A percentile compares a stretch with the other conserved stretches of the same genome.
Evolutionary conservation across 495 filamentous ascomycete genomes (phyloP).

Genomic region (Lineolata rhizophorae): DNA sequence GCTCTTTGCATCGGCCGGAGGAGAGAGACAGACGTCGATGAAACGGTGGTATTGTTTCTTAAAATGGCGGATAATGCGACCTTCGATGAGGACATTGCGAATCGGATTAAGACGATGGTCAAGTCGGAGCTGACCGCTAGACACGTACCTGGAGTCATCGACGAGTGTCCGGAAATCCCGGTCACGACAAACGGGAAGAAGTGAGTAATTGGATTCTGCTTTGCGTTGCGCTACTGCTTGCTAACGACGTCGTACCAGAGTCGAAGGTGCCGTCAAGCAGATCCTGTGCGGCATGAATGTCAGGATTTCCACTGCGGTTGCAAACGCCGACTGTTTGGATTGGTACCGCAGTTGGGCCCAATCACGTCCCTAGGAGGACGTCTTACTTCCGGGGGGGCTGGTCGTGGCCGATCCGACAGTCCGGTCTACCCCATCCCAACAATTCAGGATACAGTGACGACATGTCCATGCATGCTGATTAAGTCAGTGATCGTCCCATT

Average conservation of each 20-base stretch:
- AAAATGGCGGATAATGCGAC: slow-evolving; percentile 36
- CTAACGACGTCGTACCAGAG: slow-evolving; percentile 19
- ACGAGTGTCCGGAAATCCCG: slow-evolving; percentile 60
- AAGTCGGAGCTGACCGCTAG: slow-evolving; percentile 58
- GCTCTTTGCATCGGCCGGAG: slow-evolving; percentile 66
- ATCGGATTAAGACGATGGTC: slow-evolving; percentile 37
- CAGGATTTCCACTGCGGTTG: slow-evolving; percentile 68
- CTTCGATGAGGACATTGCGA: slow-evolving; percentile 29
- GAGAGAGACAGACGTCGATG: slow-evolving; percentile 50
- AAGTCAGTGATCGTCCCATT: no score
- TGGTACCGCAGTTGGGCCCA: slow-evolving; percentile 64
- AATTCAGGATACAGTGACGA: no score
- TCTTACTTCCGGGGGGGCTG: no score
- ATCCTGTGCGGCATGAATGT: slow-evolving; percentile 74
- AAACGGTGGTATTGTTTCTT: slow-evolving; percentile 70
- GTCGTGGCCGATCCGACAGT: no score
- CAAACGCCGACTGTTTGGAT: slow-evolving; percentile 60
- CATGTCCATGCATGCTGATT: no score
- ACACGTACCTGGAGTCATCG: slow-evolving; percentile 68
- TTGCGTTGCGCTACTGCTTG: slow-evolving; percentile 1
- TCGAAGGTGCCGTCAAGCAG: slow-evolving; percentile 84
- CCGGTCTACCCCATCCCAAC: no score
- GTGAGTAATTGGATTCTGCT: slow-evolving; percentile 16
- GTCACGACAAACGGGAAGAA: slow-evolving; percentile 88
- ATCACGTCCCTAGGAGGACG: no score